A percentile compares a stretch with the other conserved stretches of the same genome.
Conservation (phyloP, 1,284 basidiomycete genomes). For the Sphaerobolus stellatus region DNA sequence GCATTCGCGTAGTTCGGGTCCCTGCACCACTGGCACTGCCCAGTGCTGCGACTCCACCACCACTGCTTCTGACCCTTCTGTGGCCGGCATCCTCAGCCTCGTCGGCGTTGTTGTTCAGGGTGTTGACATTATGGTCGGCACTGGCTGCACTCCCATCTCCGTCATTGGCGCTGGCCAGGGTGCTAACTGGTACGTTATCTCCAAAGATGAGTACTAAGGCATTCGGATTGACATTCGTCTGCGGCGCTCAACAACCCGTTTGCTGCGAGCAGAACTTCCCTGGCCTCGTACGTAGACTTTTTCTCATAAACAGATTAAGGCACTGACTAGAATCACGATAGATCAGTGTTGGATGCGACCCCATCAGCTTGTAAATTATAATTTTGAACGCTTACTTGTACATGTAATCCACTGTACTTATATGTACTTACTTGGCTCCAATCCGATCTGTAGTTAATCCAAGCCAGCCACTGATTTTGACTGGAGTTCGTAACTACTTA, state of each 20-base stretch:
- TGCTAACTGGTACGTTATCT: slow-evolving; percentile 5
- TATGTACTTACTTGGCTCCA: too few species aligned
- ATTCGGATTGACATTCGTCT: too few species aligned
- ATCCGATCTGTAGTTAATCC: too few species aligned
- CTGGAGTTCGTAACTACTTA: too few species aligned
- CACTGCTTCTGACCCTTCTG: background rate
- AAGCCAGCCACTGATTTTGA: too few species aligned
- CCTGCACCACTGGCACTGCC: slow-evolving; percentile 14
- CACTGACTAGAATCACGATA: background rate
- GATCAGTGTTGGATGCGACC: background rate
- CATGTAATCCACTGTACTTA: background rate
- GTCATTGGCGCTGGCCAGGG: slow-evolving; percentile 21
- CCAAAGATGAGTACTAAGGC: too few species aligned
- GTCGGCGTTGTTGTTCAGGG: slow-evolving; percentile 18
- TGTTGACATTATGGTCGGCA: slow-evolving; percentile 22
- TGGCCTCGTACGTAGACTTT: background rate
- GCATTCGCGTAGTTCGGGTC: too few species aligned
- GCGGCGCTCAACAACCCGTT: slow-evolving; percentile 1
- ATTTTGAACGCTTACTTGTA: background rate
- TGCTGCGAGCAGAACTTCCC: slow-evolving; percentile 1
- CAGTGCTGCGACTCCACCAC: slow-evolving; percentile 1
- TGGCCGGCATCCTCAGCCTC: slow-evolving; percentile 15
- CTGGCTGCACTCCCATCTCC: slow-evolving; percentile 26
- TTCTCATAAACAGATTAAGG: background rate
- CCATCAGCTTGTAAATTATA: background rate